Percentiles rank a stretch among this genome's conserved stretches.
Evolutionary conservation across 2,329 filamentous ascomycete genomes (phyloP).

Genomic region (Colletotrichum cordylinicola): DNA sequence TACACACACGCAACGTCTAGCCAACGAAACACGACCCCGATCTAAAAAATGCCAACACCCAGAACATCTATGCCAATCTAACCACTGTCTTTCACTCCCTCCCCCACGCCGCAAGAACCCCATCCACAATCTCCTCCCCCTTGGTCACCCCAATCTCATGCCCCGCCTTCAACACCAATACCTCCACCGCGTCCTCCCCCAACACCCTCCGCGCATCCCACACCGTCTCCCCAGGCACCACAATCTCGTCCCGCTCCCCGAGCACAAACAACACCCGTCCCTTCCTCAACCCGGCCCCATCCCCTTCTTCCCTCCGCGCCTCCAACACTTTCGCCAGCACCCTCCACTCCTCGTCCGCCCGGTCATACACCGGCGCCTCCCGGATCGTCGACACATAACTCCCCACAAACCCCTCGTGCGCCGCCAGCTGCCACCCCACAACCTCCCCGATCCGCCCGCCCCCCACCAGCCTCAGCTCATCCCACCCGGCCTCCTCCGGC

Average conservation of each 20-base stretch:
- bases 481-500: constrained; percentile 35
- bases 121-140: constrained; percentile 60
- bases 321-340: constrained; percentile 57
- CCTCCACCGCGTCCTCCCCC: constrained; percentile 61
- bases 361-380: constrained; percentile 71
- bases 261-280: constrained; percentile 69
- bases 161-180: constrained; percentile 64
- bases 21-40: not conserved
- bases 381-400: constrained; percentile 76
- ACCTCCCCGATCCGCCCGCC: constrained; percentile 63
- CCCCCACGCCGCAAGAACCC: constrained; percentile 39
- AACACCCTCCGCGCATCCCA: constrained; percentile 65
- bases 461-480: constrained; percentile 54
- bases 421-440: constrained; percentile 72
- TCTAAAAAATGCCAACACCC: not conserved
- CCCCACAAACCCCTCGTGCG: constrained; percentile 71
- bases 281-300: constrained; percentile 35
- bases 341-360: constrained; percentile 66
- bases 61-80: not conserved
- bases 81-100: not conserved
- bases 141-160: constrained; percentile 74
- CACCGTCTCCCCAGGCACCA: constrained; percentile 67
- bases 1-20: not conserved
- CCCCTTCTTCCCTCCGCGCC: constrained; percentile 40
- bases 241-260: constrained; percentile 70